These are phyloP conservation scores for Amniculicola lignicola DNA, from an alignment of 495 filamentous ascomycete genomes.

Conservation along the genomic window DNA sequence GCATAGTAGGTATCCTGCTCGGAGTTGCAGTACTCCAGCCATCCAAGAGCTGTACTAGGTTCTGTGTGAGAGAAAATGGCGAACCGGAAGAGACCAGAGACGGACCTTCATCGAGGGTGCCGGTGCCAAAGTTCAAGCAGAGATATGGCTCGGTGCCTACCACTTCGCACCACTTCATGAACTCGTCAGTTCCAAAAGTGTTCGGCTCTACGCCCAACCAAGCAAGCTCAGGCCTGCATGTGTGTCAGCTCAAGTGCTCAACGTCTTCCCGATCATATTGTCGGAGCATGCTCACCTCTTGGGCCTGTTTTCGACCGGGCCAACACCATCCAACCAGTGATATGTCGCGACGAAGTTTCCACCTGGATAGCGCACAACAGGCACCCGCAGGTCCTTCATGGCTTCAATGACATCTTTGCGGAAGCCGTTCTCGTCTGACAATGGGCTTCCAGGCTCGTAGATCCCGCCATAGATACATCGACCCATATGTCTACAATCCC, in stretches of 20 bases:
- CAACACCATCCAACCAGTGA: slow-evolving; percentile 77
- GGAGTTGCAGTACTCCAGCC: slow-evolving; percentile 81
- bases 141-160: slow-evolving; percentile 71
- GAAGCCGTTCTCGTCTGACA: slow-evolving; percentile 73
- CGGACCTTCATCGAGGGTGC: slow-evolving; percentile 66
- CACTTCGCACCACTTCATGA: slow-evolving; percentile 71
- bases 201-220: slow-evolving; percentile 74
- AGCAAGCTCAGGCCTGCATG: slow-evolving; percentile 62
- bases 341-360: slow-evolving; percentile 81
- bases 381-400: slow-evolving; percentile 65
- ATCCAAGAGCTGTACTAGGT: slow-evolving; percentile 52
- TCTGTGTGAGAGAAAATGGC: slow-evolving; percentile 39
- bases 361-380: slow-evolving; percentile 74
- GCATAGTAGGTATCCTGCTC: slow-evolving; percentile 71
- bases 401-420: slow-evolving; percentile 70
- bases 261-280: not conserved
- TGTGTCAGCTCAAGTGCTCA: not conserved
- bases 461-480: slow-evolving; percentile 83
- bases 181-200: slow-evolving; percentile 78
- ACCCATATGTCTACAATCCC: slow-evolving; percentile 64
- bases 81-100: not conserved
- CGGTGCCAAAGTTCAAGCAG: slow-evolving; percentile 73
- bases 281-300: slow-evolving; percentile 38
- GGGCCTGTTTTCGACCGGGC: slow-evolving; percentile 64
- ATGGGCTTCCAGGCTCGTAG: slow-evolving; percentile 66